Conservation (phyloP, 345 rosid species). For the Salix dunnii region DNA sequence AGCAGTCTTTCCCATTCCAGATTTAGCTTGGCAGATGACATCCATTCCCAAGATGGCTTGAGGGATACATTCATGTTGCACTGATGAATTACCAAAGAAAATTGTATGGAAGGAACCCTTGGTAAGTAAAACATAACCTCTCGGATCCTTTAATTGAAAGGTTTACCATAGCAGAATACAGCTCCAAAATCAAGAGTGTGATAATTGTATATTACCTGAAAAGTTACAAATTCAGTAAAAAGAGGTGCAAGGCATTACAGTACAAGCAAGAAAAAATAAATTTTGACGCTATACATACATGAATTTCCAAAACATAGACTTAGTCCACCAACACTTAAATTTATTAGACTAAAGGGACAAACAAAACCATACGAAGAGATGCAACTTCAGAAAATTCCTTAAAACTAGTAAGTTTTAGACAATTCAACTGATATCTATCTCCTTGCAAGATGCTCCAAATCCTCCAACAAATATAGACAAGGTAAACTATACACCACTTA, state of each 20-base stretch:
- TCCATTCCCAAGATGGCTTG: conserved; percentile 99
- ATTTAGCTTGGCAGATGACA: conserved; percentile 98
- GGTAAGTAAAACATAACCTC: conserved; percentile 71
- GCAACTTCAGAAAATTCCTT: too few species aligned
- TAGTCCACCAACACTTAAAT: too few species aligned
- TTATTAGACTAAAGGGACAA: too few species aligned
- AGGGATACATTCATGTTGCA: conserved; percentile 99
- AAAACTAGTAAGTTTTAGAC: too few species aligned
- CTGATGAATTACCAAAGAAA: conserved; percentile 86
- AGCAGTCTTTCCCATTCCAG: conserved; percentile 99
- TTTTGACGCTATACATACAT: not conserved
- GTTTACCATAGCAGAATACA: conserved; percentile 56
- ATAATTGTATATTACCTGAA: conserved; percentile 59
- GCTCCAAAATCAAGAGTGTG: conserved; percentile 56
- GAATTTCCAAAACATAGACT: not conserved
- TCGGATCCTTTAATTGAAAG: conserved; percentile 58
- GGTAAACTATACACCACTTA: too few species aligned
- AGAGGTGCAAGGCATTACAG: not conserved
- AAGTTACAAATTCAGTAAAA: not conserved
- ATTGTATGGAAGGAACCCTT: conserved; percentile 65
- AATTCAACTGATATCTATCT: too few species aligned
- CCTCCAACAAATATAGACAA: too few species aligned
- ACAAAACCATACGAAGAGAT: too few species aligned
- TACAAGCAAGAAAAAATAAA: not conserved
- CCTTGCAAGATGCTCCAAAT: too few species aligned